Percentiles rank a stretch among this genome's conserved stretches.
Conservation (phyloP, 1,139 yeast species). For the Suhomyces wounanorum region DNA sequence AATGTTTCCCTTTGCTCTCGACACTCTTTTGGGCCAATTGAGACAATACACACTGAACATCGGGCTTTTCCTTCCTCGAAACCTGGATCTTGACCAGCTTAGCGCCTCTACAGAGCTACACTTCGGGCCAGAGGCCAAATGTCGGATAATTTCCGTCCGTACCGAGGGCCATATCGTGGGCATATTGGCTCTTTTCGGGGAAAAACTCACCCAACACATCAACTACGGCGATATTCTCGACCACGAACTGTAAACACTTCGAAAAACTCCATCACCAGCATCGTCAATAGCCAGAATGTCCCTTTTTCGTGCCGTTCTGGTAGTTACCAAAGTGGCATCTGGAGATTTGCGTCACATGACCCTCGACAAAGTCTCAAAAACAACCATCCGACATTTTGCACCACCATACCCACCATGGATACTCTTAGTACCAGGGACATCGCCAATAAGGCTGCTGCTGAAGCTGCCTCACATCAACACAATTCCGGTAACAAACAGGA, state of each 20-base stretch:
- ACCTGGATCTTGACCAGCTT: slow-evolving; percentile 61
- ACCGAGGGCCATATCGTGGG: slow-evolving; percentile 53
- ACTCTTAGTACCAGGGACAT: slow-evolving; percentile 7
- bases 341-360: slow-evolving; percentile 3
- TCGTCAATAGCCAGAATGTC: too few relatives aligned
- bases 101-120: slow-evolving; percentile 46
- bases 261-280: too few relatives aligned
- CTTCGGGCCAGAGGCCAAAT: slow-evolving; percentile 45
- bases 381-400: slow-evolving; percentile 16
- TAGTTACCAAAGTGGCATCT: too few relatives aligned
- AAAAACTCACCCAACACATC: slow-evolving; percentile 3
- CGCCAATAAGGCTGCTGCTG: slow-evolving; percentile 6
- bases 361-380: slow-evolving; percentile 13
- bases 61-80: slow-evolving; percentile 76
- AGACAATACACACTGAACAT: slow-evolving; percentile 51
- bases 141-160: slow-evolving; percentile 51
- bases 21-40: slow-evolving; percentile 46
- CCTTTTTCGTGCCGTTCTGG: too few relatives aligned
- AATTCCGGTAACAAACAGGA: slow-evolving; percentile 3
- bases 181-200: slow-evolving; percentile 62
- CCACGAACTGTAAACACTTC: not conserved
- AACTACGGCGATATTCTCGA: slow-evolving; percentile 3
- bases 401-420: slow-evolving; percentile 10
- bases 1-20: slow-evolving; percentile 54
- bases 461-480: slow-evolving; percentile 9